These are phyloP conservation scores for Gossypium herbaceum DNA, from an alignment of 345 rosid genomes.

Conservation along the genomic window DNA sequence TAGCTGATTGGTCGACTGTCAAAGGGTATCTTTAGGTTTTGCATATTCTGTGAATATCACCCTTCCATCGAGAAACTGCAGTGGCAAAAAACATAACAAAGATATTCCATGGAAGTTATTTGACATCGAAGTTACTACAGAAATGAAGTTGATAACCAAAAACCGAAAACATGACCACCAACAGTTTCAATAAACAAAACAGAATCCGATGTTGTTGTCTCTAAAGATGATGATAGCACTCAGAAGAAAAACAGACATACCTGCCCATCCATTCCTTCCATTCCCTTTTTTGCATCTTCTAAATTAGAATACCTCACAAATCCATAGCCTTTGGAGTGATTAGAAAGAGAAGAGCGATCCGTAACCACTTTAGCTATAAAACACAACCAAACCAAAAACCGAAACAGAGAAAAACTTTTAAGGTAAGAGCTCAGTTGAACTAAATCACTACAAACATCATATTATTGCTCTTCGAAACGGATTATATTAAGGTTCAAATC, in stretches of 20 bases:
- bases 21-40: neutral
- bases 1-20: neutral
- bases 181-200: neutral
- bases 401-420: neutral
- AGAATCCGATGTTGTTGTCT: neutral
- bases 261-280: neutral
- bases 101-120: neutral
- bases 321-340: constrained; percentile 6
- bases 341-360: neutral
- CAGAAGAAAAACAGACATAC: neutral
- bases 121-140: neutral
- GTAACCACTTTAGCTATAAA: neutral
- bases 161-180: neutral
- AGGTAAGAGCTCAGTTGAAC: neutral
- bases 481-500: neutral
- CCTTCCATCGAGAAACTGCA: constrained; percentile 6
- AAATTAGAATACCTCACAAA: constrained; percentile 9
- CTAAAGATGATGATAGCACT: neutral
- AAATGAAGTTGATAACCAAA: neutral
- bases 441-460: neutral
- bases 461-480: neutral
- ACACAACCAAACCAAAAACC: neutral
- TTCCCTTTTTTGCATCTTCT: constrained; percentile 5
- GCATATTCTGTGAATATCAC: constrained; percentile 14
- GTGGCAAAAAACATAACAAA: neutral